These are phyloP conservation scores for Hanseniaspora guilliermondii DNA, from an alignment of 805 yeast species.

Conservation along the genomic window DNA sequence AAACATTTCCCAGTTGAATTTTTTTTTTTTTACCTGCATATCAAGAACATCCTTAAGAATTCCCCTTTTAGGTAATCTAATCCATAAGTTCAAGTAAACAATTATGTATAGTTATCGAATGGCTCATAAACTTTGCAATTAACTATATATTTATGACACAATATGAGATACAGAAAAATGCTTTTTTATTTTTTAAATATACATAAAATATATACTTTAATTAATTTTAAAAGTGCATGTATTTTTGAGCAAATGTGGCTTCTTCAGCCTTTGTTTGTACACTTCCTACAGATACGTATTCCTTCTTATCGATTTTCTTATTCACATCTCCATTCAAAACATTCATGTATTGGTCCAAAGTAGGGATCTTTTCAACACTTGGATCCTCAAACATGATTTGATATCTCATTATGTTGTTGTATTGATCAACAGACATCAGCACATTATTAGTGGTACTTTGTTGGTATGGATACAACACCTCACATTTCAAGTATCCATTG, in stretches of 20 bases:
- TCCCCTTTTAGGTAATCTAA: not conserved
- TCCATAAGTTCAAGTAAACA: not conserved
- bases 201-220: too few relatives aligned
- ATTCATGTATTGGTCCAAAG: slow-evolving; percentile 55
- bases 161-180: too few relatives aligned
- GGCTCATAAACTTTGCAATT: not conserved
- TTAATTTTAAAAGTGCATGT: slow-evolving; percentile 26
- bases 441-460: slow-evolving; percentile 22
- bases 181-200: too few relatives aligned
- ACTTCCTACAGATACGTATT: slow-evolving; percentile 21
- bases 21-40: not conserved
- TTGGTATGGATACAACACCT: slow-evolving; percentile 25
- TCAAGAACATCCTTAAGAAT: not conserved
- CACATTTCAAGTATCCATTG: slow-evolving; percentile 21
- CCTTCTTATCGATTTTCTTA: slow-evolving; percentile 39
- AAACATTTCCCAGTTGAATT: too few relatives aligned
- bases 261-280: slow-evolving; percentile 18
- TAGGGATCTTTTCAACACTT: slow-evolving; percentile 38
- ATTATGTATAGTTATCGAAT: not conserved
- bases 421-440: slow-evolving; percentile 14
- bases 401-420: slow-evolving; percentile 35
- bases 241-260: slow-evolving; percentile 26
- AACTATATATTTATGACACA: too few relatives aligned
- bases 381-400: slow-evolving; percentile 66
- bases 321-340: slow-evolving; percentile 54